These are phyloP conservation scores for Leptomonas seymouri DNA, from an alignment of 208 protist genomes.

Conservation along the genomic window DNA sequence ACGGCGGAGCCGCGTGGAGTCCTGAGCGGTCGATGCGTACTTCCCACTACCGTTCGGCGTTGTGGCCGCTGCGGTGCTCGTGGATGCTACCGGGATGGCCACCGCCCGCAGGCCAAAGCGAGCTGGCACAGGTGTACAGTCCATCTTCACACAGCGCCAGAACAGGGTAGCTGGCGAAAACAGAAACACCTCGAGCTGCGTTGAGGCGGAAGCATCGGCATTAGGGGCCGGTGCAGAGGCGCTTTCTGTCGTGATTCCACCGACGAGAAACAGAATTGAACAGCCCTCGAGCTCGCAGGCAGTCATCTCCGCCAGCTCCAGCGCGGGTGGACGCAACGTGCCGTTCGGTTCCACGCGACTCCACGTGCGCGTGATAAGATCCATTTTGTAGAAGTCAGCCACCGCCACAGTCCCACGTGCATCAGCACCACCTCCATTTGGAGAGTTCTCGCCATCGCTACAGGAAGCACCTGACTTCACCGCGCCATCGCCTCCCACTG, in stretches of 20 bases:
- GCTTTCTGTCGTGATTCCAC: conserved; percentile 25
- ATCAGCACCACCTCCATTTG: background rate
- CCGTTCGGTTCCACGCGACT: conserved; percentile 52
- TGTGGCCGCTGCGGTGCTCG: background rate
- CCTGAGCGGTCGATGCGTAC: background rate
- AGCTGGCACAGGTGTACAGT: conserved; percentile 33
- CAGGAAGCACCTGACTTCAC: background rate
- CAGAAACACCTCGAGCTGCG: conserved; percentile 49
- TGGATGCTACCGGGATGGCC: background rate
- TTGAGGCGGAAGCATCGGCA: background rate
- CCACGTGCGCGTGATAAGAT: conserved; percentile 66
- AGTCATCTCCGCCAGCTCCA: conserved; percentile 63
- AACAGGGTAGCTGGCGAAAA: conserved; percentile 64
- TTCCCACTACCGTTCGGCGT: background rate
- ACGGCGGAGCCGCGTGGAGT: conserved; percentile 19
- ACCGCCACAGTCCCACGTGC: background rate
- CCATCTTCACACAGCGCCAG: conserved; percentile 49
- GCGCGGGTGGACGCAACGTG: conserved; percentile 47
- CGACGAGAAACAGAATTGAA: conserved; percentile 58
- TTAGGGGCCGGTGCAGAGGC: background rate
- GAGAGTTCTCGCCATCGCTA: background rate
- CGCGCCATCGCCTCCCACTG: background rate
- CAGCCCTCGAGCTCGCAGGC: conserved; percentile 37
- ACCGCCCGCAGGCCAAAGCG: conserved; percentile 38
- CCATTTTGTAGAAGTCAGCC: conserved; percentile 63